phyloP scores from a whole-genome alignment of 2,329 filamentous ascomycete genomes.

The Whalleya microplaca region DNA sequence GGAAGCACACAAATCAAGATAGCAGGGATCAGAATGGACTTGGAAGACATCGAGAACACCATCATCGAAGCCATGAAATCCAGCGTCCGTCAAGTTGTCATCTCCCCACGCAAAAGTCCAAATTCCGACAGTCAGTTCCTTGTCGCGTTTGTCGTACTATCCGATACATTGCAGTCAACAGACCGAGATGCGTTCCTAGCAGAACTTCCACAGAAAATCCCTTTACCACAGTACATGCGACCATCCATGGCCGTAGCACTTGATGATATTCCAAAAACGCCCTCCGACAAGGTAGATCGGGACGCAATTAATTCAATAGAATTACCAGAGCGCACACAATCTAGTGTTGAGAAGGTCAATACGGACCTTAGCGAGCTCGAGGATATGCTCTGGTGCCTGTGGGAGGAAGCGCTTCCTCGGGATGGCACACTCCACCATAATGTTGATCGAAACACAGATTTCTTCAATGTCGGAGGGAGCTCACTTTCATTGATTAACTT shows the following conservation, averaged over 20 bases:
- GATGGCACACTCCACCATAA: conserved; percentile 14
- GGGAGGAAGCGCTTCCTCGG: conserved; percentile 24
- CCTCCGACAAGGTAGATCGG: conserved; percentile 39
- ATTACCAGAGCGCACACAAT: conserved; percentile 18
- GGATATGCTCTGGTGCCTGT: neutral
- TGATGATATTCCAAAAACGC: conserved; percentile 33
- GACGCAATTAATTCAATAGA: conserved; percentile 28
- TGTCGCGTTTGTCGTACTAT: conserved; percentile 5
- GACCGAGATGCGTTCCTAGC: neutral
- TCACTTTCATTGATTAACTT: neutral
- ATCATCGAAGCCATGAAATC: neutral
- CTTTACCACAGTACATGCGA: conserved; percentile 42
- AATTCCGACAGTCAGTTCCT: conserved; percentile 1
- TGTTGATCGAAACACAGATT: neutral
- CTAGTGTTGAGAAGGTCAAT: too few species aligned
- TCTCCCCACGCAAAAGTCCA: conserved; percentile 1
- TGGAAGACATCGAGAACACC: conserved; percentile 38
- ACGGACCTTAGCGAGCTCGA: neutral
- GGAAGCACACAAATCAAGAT: conserved; percentile 41
- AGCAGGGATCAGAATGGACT: conserved; percentile 36
- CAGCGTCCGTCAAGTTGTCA: neutral
- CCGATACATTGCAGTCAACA: neutral
- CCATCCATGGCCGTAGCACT: conserved; percentile 34
- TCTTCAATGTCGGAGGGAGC: neutral
- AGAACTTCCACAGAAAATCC: conserved; percentile 19